Evolutionary conservation across 352 stramenopile genomes (phyloP), one percentile per base, ranked within the genome.

Genomic region (Globisporangium paddicum): DNA sequence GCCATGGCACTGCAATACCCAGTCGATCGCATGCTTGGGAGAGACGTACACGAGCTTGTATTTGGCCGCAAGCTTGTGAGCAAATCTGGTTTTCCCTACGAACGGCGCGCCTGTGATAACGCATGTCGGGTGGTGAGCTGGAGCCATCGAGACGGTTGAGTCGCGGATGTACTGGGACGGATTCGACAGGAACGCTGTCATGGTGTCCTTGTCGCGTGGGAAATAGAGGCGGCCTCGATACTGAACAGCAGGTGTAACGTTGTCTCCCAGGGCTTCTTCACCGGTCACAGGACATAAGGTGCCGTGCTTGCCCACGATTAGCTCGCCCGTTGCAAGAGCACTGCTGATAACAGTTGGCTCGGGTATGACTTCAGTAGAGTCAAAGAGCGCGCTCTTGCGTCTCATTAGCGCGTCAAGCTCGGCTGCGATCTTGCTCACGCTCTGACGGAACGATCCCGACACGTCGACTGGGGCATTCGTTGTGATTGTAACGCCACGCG

Each of bases 141-240:
- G 56, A 5, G 56, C 32, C 3, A 34, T 5, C 1, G 41, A 53
- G n/a, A 16, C 7, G 8, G 34, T 28, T 62, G 18, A 3, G 9
- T 13, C 19, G 10, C 19, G 21, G 3, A 58, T 25, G 35, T 52
- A 68, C 19, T 30, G 46, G 18, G 66, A 68, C 7, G 73, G 70
- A 13, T 59, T 54, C 0, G 40, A 23, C 35, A 61, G 40, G 32
- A 71, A 77, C 16, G 61, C 38, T 19, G 55, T 26, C 5, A 60
- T 38, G 0, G 62, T 64, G 11, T 75, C 56, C 8, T 21, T 32
- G 7, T 62, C 75, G 38, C 46, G 21, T 30, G 75, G 72, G 38
- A 92, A 92, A 56, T 92, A 92, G 35, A 89, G 47, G 3, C 84
- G 72, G 4, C 68, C 58, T n/a, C 76, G 74, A 48, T 86, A 74